A percentile compares a stretch with the other conserved stretches of the same genome.
These are phyloP conservation scores for Endoconidiophora polonica DNA, from an alignment of 2,329 filamentous ascomycete species.

Conservation along the genomic window DNA sequence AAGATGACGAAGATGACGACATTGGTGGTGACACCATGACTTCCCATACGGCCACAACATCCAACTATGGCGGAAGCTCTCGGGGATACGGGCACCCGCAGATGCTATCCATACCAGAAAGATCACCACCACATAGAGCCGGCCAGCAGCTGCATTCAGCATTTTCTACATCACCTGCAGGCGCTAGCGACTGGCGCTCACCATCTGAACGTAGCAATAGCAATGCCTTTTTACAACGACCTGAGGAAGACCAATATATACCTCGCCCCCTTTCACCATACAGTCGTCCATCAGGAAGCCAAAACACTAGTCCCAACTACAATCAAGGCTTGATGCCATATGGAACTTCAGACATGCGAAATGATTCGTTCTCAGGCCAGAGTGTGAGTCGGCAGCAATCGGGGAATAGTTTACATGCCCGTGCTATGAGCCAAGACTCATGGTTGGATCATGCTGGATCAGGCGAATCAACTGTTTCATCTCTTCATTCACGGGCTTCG, in stretches of 20 bases:
- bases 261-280: conserved; percentile 55
- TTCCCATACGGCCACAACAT: conserved; percentile 1
- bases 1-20: conserved; percentile 25
- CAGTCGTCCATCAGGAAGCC: conserved; percentile 33
- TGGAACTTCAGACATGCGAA: not conserved
- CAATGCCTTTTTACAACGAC: conserved; percentile 26
- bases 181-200: conserved; percentile 18
- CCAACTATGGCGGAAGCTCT: conserved; percentile 2
- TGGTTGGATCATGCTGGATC: conserved; percentile 94
- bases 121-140: conserved; percentile 1
- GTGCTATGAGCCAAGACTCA: conserved; percentile 58
- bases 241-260: conserved; percentile 43
- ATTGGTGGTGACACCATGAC: conserved; percentile 1
- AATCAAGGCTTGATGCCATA: conserved; percentile 16
- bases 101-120: conserved; percentile 9
- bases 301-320: conserved; percentile 19
- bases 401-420: conserved; percentile 23
- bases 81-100: not conserved
- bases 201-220: conserved; percentile 7
- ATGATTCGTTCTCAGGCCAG: not conserved
- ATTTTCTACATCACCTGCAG: conserved; percentile 16
- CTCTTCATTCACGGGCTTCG: conserved; percentile 64
- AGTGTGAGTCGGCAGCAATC: conserved; percentile 6
- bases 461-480: conserved; percentile 61
- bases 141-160: conserved; percentile 11